These are phyloP conservation scores for Atalantia buxifolia DNA, from an alignment of 345 rosid genomes.

Conservation along the genomic window DNA sequence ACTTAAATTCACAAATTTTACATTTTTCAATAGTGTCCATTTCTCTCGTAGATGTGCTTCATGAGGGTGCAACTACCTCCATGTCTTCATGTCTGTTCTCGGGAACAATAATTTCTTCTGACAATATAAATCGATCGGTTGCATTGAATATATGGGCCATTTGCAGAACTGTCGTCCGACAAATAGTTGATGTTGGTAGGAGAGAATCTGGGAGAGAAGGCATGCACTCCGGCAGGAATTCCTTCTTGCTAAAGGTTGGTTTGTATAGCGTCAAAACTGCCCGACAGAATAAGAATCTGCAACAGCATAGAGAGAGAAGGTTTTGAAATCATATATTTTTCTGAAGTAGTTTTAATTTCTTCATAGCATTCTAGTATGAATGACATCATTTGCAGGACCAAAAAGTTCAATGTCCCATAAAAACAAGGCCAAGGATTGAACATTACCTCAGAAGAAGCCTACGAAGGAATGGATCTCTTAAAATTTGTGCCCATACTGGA, in stretches of 20 bases:
- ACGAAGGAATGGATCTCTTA: conserved; percentile 83
- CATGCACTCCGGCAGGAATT: conserved; percentile 66
- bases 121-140: conserved; percentile 50
- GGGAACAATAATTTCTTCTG: conserved; percentile 34
- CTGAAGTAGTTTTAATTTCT: not conserved
- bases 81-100: conserved; percentile 17
- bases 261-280: conserved; percentile 56
- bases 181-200: conserved; percentile 36
- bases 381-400: not conserved
- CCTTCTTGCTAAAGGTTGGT: conserved; percentile 49
- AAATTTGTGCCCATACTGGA: conserved; percentile 86
- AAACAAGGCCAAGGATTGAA: not conserved
- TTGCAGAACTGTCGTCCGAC: conserved; percentile 49
- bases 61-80: conserved; percentile 27
- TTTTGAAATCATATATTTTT: not conserved
- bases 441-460: conserved; percentile 82
- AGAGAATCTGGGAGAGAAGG: conserved; percentile 67
- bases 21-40: not conserved
- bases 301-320: conserved; percentile 1
- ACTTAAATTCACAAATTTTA: not conserved
- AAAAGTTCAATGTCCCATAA: not conserved
- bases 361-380: not conserved
- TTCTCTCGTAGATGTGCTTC: not conserved
- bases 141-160: conserved; percentile 59
- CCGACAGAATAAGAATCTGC: conserved; percentile 82